phyloP scores from a whole-genome alignment of 441 rosid species.

The Pelargonium fulgidum region DNA sequence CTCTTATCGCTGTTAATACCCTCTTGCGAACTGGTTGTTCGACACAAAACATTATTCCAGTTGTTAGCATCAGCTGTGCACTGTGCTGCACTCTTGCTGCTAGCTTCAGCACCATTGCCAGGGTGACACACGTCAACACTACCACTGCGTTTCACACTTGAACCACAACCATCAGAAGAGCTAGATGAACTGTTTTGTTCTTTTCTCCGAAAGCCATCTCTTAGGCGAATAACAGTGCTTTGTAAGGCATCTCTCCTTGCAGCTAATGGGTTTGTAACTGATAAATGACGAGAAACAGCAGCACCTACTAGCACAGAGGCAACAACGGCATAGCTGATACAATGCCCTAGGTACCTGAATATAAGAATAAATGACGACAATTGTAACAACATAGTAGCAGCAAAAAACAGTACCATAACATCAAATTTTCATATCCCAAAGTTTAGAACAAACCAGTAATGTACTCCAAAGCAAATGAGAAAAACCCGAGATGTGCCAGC shows the following conservation, averaged over 20 bases:
- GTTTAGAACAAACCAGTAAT: slow-evolving; percentile 78
- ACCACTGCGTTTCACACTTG: slow-evolving; percentile 91
- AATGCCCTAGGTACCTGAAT: slow-evolving; percentile 97
- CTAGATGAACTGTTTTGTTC: slow-evolving; percentile 90
- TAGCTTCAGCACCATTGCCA: slow-evolving; percentile 58
- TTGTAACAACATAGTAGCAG: slow-evolving; percentile 16
- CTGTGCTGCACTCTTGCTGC: slow-evolving; percentile 41
- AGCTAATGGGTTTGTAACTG: slow-evolving; percentile 81
- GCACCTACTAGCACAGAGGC: slow-evolving; percentile 96
- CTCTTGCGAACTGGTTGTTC: slow-evolving; percentile 73
- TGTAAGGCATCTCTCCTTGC: slow-evolving; percentile 98
- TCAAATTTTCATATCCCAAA: slow-evolving; percentile 13
- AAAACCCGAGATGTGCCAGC: slow-evolving; percentile 90
- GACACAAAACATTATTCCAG: slow-evolving; percentile 56
- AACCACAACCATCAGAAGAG: slow-evolving; percentile 99
- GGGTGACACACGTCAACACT: slow-evolving; percentile 79
- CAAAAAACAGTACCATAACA: slow-evolving; percentile 14
- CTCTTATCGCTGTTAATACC: slow-evolving; percentile 88
- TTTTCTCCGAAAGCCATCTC: slow-evolving; percentile 96
- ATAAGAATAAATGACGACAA: slow-evolving; percentile 19
- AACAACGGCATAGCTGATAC: slow-evolving; percentile 93
- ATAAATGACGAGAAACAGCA: slow-evolving; percentile 93
- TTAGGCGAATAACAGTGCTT: slow-evolving; percentile 90
- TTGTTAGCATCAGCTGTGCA: slow-evolving; percentile 45
- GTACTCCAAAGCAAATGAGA: slow-evolving; percentile 98